These are phyloP conservation scores for Coemansia sp. DNA, from an alignment of 192 early-diverging fungal genomes.

Conservation along the genomic window DNA sequence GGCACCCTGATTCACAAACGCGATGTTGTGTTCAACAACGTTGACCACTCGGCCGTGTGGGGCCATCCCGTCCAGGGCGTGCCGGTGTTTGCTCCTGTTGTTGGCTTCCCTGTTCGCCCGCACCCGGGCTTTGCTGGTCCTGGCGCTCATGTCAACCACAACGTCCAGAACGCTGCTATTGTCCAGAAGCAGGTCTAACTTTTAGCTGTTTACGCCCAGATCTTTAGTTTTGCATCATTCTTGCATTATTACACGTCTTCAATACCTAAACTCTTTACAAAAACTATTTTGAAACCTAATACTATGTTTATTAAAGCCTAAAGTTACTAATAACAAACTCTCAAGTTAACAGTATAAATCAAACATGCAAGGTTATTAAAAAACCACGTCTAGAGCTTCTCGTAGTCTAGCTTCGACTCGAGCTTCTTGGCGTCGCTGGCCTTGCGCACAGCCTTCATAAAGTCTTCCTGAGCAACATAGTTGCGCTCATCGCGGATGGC, in stretches of 20 bases:
- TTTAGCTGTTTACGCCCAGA: background rate
- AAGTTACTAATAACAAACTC: too few relatives aligned
- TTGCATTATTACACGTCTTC: too few relatives aligned
- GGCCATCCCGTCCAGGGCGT: conserved; percentile 13
- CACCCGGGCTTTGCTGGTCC: conserved; percentile 11
- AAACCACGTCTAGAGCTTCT: conserved; percentile 63
- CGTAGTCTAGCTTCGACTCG: conserved; percentile 86
- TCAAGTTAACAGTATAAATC: background rate
- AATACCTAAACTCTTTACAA: too few relatives aligned
- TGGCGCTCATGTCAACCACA: conserved; percentile 29
- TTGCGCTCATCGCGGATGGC: conserved; percentile 98
- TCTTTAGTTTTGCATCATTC: background rate
- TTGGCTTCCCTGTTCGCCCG: conserved; percentile 9
- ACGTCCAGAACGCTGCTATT: conserved; percentile 41
- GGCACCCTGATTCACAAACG: too few relatives aligned
- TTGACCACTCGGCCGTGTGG: conserved; percentile 15
- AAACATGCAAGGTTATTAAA: background rate
- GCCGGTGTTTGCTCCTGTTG: conserved; percentile 14
- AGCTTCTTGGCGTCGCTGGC: conserved; percentile 96
- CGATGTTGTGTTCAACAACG: conserved; percentile 43
- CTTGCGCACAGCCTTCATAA: conserved; percentile 99
- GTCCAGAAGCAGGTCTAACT: conserved; percentile 48
- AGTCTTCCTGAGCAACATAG: conserved; percentile 97
- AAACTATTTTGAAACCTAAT: too few relatives aligned
- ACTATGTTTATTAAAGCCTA: too few relatives aligned